Evolutionary conservation across 2,329 filamentous ascomycete genomes (phyloP), one percentile per base, ranked within the genome.

Genomic region (Fusarium sp.): DNA sequence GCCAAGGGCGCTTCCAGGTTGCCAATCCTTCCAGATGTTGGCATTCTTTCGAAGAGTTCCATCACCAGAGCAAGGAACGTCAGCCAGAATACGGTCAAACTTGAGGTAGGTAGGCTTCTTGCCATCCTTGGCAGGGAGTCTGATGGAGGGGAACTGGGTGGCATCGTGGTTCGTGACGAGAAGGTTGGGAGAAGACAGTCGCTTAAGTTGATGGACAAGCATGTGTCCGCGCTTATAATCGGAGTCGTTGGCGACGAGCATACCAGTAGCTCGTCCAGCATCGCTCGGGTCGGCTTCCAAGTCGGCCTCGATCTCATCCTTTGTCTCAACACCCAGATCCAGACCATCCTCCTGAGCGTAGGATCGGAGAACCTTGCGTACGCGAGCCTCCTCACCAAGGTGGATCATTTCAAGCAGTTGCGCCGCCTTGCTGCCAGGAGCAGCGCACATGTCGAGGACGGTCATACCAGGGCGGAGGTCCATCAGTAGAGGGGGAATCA

Each of bases 151-250:
- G 80, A 94, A 99, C 79, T 97, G 90, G 7, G 94, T 98, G 41
- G 96, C 96, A 80, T 99, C 96, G 82, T 99, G 95, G 79, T 99
- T 98, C 41, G 94, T 98, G 66, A 99, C 95, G 68, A 99, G 92
- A 72, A 99, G 85, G 79, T 99, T 99, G 5, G 96, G 95, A 7
- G 96, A 98, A 68, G 95, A 97, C 50, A 99, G 86, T 66, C 96
- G 92, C 86, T 99, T 99, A 75, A 98, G 92, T 81, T 99, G 96
- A 80, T 99, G 96, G 47, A 98, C 93, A 78, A 99, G 83, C 92
- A 99, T 96, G 81, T 98, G 96, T 57, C 93, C 93, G 70, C 96
- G 92, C 84, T 95, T 97, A 84, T 98, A 98, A 80, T 99, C 96
- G 74, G 93, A 90, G 77, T 99, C 96, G 81, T 99, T 99, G 67